Conservation (phyloP, 2,329 filamentous ascomycete species). For the Penicillium sp. region DNA sequence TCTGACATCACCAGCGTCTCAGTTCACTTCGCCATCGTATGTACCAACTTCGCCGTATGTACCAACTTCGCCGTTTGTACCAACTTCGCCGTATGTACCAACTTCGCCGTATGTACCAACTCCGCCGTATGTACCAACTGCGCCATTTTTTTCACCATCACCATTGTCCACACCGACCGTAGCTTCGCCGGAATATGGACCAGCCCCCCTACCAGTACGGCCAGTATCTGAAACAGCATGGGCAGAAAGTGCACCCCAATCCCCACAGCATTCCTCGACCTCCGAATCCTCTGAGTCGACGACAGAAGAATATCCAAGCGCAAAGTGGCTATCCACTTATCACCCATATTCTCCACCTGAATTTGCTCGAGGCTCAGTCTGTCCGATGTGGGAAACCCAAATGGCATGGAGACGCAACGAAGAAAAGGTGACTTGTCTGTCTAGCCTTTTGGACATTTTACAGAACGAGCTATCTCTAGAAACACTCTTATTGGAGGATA, state of each 20-base stretch:
- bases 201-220: background rate
- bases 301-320: conserved; percentile 4
- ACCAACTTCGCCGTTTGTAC: no score
- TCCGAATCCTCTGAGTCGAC: conserved; percentile 3
- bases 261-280: background rate
- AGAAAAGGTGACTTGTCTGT: conserved; percentile 4
- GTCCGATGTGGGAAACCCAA: background rate
- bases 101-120: no score
- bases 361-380: background rate
- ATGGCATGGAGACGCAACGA: conserved; percentile 4
- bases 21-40: no score
- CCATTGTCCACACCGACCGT: background rate
- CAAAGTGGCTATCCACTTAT: conserved; percentile 3
- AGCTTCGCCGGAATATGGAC: background rate
- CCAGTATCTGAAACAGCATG: conserved; percentile 1
- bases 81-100: no score
- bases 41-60: no score
- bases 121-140: no score
- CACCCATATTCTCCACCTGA: background rate
- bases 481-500: conserved; percentile 5
- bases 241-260: conserved; percentile 1
- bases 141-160: background rate
- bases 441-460: conserved; percentile 4
- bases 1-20: no score
- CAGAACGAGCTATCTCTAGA: conserved; percentile 8